phyloP scores from a whole-genome alignment of 2,329 filamentous ascomycete species.

The Clarireedia homoeocarpa region DNA sequence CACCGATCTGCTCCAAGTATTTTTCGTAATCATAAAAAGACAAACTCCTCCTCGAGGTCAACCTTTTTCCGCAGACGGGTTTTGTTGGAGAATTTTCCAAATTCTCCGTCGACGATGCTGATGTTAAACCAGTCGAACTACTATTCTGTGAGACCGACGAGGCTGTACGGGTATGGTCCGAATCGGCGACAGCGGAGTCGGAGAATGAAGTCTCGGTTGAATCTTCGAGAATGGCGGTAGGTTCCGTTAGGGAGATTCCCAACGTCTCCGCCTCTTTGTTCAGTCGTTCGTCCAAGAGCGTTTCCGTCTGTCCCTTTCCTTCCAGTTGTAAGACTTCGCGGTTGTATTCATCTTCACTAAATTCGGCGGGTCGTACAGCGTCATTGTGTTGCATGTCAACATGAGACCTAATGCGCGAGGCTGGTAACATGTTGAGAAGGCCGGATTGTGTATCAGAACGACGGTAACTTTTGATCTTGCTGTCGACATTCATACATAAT shows the following conservation, averaged over 20 bases:
- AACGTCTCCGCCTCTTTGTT: conserved; percentile 21
- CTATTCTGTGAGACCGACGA: conserved; percentile 24
- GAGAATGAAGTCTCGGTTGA: conserved; percentile 14
- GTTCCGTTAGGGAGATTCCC: conserved; percentile 23
- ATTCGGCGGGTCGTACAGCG: conserved; percentile 12
- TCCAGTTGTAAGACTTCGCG: conserved; percentile 26
- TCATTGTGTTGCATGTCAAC: conserved; percentile 7
- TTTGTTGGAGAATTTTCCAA: neutral
- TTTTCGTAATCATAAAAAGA: conserved; percentile 28
- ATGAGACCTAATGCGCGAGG: conserved; percentile 8
- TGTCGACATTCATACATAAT: conserved; percentile 8
- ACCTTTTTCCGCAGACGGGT: conserved; percentile 14
- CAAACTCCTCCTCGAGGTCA: conserved; percentile 16
- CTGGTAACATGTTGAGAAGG: conserved; percentile 6
- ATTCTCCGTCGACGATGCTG: conserved; percentile 21
- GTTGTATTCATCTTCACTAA: conserved; percentile 23
- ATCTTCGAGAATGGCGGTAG: conserved; percentile 8
- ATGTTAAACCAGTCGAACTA: conserved; percentile 24
- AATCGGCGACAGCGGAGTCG: conserved; percentile 20
- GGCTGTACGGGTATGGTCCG: conserved; percentile 20
- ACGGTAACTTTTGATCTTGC: neutral
- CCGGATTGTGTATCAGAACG: neutral
- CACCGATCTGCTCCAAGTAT: conserved; percentile 21
- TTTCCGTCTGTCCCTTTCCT: conserved; percentile 20
- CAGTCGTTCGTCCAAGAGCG: conserved; percentile 19